phyloP scores from a whole-genome alignment of 148 eudicot genomes.

The Vaccinium myrtillus region DNA sequence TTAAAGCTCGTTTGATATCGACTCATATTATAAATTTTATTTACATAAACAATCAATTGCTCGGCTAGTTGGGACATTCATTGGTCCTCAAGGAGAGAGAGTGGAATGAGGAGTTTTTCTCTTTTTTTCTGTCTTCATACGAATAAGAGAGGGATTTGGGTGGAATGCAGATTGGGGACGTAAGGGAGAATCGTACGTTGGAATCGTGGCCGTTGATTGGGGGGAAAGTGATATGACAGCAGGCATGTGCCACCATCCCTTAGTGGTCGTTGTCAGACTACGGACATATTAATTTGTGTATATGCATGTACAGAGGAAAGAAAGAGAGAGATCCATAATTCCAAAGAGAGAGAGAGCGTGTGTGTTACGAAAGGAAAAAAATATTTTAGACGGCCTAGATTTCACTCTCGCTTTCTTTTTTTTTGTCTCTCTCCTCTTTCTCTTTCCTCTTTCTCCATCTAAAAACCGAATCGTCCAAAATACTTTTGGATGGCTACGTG shows the following conservation, averaged over 20 bases:
- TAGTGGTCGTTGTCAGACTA: conserved; percentile 99
- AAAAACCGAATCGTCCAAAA: too few relatives aligned
- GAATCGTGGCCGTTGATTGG: conserved; percentile 55
- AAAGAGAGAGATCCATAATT: neutral
- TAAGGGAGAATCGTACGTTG: conserved; percentile 40
- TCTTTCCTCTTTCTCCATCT: too few relatives aligned
- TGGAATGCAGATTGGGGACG: conserved; percentile 40
- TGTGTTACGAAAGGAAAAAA: neutral
- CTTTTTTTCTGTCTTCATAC: neutral
- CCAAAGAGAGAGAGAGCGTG: neutral
- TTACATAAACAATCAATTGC: too few relatives aligned
- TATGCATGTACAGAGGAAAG: neutral
- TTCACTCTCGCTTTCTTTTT: too few relatives aligned
- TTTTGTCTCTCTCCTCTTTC: too few relatives aligned
- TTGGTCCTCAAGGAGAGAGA: too few relatives aligned
- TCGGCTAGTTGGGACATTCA: too few relatives aligned
- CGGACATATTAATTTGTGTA: conserved; percentile 35
- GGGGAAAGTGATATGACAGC: conserved; percentile 60
- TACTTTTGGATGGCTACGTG: too few relatives aligned
- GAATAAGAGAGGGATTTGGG: conserved; percentile 29
- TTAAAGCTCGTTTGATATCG: too few relatives aligned
- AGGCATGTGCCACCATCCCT: conserved; percentile 99
- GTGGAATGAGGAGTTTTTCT: too few relatives aligned
- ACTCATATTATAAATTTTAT: too few relatives aligned
- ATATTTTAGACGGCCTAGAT: too few relatives aligned